Percentiles rank a stretch among this genome's conserved stretches.
These are phyloP conservation scores for Claviceps lovelessii DNA, from an alignment of 2,329 filamentous ascomycete species.

Conservation along the genomic window DNA sequence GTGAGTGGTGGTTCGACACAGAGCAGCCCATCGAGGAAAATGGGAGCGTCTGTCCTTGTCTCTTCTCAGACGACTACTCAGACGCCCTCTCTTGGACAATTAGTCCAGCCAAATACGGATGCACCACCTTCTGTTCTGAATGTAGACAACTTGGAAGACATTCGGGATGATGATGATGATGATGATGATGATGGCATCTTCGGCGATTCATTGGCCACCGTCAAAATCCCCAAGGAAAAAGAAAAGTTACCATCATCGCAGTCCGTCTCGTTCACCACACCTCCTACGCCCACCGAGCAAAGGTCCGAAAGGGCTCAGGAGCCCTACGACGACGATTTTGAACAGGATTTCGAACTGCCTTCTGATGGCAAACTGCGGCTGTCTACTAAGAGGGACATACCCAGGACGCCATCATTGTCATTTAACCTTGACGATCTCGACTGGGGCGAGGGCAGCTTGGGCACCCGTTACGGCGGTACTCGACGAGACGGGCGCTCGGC, in stretches of 20 bases:
- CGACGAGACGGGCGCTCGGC: conserved; percentile 64
- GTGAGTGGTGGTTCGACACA: conserved; percentile 43
- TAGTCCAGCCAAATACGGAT: conserved; percentile 19
- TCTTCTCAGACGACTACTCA: conserved; percentile 12
- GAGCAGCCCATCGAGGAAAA: conserved; percentile 34
- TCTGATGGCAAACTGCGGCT: conserved; percentile 51
- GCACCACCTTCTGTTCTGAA: conserved; percentile 34
- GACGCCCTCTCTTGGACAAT: conserved; percentile 18
- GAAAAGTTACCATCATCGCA: conserved; percentile 29
- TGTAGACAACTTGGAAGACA: conserved; percentile 50
- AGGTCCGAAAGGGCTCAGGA: conserved; percentile 23
- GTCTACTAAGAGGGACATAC: conserved; percentile 45
- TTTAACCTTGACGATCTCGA: conserved; percentile 64
- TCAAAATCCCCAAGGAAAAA: conserved; percentile 47
- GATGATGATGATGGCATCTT: conserved; percentile 46
- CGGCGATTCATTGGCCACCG: conserved; percentile 49
- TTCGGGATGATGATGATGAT: conserved; percentile 43
- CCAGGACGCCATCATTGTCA: conserved; percentile 40
- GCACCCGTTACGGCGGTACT: conserved; percentile 80
- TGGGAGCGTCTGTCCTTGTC: conserved; percentile 13
- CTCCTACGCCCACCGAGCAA: conserved; percentile 42
- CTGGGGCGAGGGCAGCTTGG: conserved; percentile 86
- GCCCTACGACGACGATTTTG: conserved; percentile 49
- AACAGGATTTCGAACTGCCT: conserved; percentile 58
- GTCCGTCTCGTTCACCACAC: conserved; percentile 38